phyloP scores from a whole-genome alignment of 495 filamentous ascomycete species.

The Tuber melanosporum region DNA sequence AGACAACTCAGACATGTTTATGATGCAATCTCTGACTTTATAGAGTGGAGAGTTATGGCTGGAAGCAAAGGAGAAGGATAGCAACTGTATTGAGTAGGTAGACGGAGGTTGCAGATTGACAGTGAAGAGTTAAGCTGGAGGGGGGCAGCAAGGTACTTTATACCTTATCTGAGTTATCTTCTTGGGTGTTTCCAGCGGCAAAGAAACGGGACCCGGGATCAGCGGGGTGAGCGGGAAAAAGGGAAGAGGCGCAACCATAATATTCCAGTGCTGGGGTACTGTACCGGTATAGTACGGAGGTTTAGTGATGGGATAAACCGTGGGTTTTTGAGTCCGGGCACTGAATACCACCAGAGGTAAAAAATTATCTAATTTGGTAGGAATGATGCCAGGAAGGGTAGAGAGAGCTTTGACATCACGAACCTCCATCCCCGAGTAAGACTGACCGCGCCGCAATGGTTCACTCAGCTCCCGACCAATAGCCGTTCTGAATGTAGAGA shows the following conservation, averaged over 20 bases:
- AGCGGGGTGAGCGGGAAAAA: neutral
- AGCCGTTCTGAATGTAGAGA: neutral
- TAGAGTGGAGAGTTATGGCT: neutral
- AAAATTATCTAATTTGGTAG: too few relatives aligned
- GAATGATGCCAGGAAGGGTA: too few relatives aligned
- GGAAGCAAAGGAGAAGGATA: neutral
- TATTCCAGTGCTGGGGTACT: neutral
- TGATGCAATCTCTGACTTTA: neutral
- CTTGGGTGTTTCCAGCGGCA: neutral
- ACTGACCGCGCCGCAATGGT: too few relatives aligned
- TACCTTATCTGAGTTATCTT: slow-evolving; percentile 23
- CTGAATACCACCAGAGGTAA: too few relatives aligned
- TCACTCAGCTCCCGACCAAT: neutral
- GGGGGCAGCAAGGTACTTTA: slow-evolving; percentile 18
- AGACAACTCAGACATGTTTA: slow-evolving; percentile 53
- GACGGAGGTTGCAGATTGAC: neutral
- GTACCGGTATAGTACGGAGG: too few relatives aligned
- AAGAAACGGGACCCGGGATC: slow-evolving; percentile 8
- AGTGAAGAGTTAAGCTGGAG: neutral
- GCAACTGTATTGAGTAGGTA: neutral
- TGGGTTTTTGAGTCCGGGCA: too few relatives aligned
- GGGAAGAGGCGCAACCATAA: neutral
- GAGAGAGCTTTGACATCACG: too few relatives aligned
- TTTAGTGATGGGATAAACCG: too few relatives aligned
- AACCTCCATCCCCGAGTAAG: too few relatives aligned